Evolutionary conservation across 345 rosid genomes (phyloP).

Genomic region (Arabis hirsuta): DNA sequence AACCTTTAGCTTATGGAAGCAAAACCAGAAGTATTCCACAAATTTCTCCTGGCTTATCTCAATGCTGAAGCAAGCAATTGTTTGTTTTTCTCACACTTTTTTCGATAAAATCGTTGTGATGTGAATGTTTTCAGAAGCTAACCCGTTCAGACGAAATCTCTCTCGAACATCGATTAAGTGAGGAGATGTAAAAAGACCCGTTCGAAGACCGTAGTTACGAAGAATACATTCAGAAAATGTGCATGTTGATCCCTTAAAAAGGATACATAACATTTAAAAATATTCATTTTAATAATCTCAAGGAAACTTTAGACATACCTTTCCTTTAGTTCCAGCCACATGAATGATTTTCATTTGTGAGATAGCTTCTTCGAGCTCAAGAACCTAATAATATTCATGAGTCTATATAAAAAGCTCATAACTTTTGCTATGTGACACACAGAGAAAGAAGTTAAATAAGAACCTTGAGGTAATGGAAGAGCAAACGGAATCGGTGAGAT

Average conservation of each 20-base stretch:
- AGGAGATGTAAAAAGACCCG: conserved; percentile 96
- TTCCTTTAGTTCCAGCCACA: conserved; percentile 98
- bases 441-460: neutral
- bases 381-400: conserved; percentile 52
- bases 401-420: conserved; percentile 1
- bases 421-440: neutral
- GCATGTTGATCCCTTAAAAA: conserved; percentile 85
- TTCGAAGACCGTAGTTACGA: conserved; percentile 77
- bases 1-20: conserved; percentile 89
- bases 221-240: conserved; percentile 85
- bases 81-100: neutral
- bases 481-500: conserved; percentile 74
- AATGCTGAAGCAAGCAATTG: conserved; percentile 51
- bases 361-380: conserved; percentile 79
- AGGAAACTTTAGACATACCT: conserved; percentile 50
- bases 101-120: conserved; percentile 2
- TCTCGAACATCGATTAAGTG: conserved; percentile 91
- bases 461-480: conserved; percentile 80
- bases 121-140: conserved; percentile 41
- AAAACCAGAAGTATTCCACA: conserved; percentile 96
- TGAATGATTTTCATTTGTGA: conserved; percentile 81
- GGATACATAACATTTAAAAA: neutral
- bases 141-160: conserved; percentile 92
- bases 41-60: conserved; percentile 86
- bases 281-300: neutral